Base-by-base conservation (phyloP, 108 stramenopile genomes). In the Nitzschia sp. region DNA sequence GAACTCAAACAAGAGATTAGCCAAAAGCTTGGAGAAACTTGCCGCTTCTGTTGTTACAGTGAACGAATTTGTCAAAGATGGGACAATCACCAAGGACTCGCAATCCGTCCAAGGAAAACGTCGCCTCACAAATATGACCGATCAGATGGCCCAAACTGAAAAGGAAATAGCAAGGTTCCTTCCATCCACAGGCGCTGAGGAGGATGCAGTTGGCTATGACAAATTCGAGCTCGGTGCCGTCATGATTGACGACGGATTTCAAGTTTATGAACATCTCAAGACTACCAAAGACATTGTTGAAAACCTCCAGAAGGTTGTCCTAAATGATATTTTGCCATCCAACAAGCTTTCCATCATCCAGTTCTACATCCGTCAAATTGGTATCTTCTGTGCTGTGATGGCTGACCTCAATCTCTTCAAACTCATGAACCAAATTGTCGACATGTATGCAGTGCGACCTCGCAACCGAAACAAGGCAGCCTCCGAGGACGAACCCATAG, bases 151-250 rank as follows among this genome's bases (percentile, higher is more conserved):
- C 10, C 15, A 21, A 42, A 37, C 55, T n/a, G 67, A 68, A 57
- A 55, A 57, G 38, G 55, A 68, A 57, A 24, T 68, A 0, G 24
- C 54, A 43, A 22, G 67, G 2, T 68, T 68, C 55, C 12, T 68
- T 42, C 67, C 67, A 22, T 7, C 55, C n/a, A 74, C 65, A 6
- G 52, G 57, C 19, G 53, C 34, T 17, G 57, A 66, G 21, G 73
- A 74, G 44, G 34, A 15, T 24, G 17, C 0, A 10, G 10, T 38
- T 8, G 66, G 65, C 10, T 74, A 74, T 38, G 66, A 65, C 57
- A 74, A 74, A 41, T 74, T 61, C 24, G 25, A 67, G 25, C 73
- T 74, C 10, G 73, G 73, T 8, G 65, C 66, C 10, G 43, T 67
- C 19, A 22, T 74, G 40, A 65, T 74, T 43, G 42, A 53, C 19